Conservation (phyloP, 2,329 filamentous ascomycete species). For the Trichoderma afroharzianum region DNA sequence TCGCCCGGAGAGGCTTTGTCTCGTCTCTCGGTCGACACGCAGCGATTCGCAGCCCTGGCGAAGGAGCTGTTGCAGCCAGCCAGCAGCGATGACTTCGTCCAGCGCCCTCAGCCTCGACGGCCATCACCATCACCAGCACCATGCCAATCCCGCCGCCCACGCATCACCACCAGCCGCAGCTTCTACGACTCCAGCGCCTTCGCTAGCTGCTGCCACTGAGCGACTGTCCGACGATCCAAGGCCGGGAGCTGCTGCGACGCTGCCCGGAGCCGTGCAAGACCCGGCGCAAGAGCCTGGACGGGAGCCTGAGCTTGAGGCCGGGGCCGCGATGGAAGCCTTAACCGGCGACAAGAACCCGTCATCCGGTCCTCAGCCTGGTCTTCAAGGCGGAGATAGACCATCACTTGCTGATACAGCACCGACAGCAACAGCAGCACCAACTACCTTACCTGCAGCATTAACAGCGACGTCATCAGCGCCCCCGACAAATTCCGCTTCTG, state of each 20-base stretch:
- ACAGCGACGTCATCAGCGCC: background rate
- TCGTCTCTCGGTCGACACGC: background rate
- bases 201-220: background rate
- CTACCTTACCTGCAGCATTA: background rate
- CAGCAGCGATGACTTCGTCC: conserved; percentile 60
- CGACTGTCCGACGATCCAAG: background rate
- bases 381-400: background rate
- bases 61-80: conserved; percentile 52
- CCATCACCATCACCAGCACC: conserved; percentile 15
- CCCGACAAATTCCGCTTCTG: background rate
- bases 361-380: background rate
- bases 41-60: conserved; percentile 33
- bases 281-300: conserved; percentile 11
- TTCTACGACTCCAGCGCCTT: conserved; percentile 4
- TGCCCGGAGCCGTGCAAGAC: background rate
- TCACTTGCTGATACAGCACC: background rate
- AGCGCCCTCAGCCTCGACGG: conserved; percentile 33
- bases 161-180: background rate
- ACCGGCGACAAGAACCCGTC: background rate
- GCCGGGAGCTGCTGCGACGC: background rate
- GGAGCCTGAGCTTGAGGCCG: background rate
- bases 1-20: background rate
- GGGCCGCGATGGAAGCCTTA: background rate
- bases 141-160: conserved; percentile 5
- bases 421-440: background rate